Conservation (phyloP, 1,284 basidiomycete genomes). For the Cutaneotrichosporon sp. region DNA sequence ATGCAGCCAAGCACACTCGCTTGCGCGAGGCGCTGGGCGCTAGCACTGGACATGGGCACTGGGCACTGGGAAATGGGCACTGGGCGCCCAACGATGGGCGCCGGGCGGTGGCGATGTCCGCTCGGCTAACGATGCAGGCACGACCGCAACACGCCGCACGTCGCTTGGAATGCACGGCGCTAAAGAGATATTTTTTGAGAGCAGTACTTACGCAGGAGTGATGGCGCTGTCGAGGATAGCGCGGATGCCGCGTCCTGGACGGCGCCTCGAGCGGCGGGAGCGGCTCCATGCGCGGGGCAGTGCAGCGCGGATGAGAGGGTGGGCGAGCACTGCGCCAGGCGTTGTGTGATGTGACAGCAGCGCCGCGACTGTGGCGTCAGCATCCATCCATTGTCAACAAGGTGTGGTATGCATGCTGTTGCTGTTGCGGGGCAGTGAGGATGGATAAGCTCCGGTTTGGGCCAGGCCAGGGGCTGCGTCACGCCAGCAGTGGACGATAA, state of each 20-base stretch:
- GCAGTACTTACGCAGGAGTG: slow-evolving; percentile 13
- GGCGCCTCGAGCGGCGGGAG: slow-evolving; percentile 5
- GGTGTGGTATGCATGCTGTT: not conserved
- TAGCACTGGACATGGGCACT: no score
- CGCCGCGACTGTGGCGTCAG: slow-evolving; percentile 11
- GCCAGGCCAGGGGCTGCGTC: not conserved
- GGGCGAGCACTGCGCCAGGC: slow-evolving; percentile 16
- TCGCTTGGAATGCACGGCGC: not conserved
- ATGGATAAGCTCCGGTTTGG: not conserved
- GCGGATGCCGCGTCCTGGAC: slow-evolving; percentile 4
- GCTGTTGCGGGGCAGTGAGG: not conserved
- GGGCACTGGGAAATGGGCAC: not conserved
- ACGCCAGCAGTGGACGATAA: not conserved
- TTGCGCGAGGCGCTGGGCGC: no score
- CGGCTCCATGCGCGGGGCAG: slow-evolving; percentile 17
- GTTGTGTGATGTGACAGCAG: slow-evolving; percentile 21
- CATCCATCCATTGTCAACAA: not conserved
- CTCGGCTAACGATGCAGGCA: no score
- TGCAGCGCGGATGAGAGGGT: slow-evolving; percentile 18
- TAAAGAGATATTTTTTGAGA: no score
- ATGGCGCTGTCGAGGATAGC: slow-evolving; percentile 11
- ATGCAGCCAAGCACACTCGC: no score
- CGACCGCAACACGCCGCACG: not conserved
- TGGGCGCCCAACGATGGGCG: not conserved
- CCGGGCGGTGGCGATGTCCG: no score